Evolutionary conservation across 306 rosid species (phyloP).

Genomic region (Quercus alba): DNA sequence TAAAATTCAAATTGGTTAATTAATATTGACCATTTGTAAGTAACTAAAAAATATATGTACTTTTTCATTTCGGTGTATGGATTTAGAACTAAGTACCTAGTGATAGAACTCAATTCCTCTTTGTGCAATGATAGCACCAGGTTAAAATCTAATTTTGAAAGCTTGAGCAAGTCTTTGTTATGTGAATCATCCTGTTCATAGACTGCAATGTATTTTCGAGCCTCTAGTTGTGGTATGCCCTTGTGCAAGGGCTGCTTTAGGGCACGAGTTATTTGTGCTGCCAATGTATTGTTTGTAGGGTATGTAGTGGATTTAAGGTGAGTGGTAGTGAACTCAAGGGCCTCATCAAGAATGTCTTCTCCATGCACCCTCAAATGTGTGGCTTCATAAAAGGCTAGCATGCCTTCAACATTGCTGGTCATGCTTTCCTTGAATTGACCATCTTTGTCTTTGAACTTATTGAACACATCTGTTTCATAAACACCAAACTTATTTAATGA

Average conservation of each 20-base stretch:
- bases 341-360: conserved; percentile 49
- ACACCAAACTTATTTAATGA: neutral
- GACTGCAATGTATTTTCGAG: conserved; percentile 23
- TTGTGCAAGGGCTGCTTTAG: conserved; percentile 30
- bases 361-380: conserved; percentile 31
- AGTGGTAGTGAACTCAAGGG: conserved; percentile 28
- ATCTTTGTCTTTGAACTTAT: conserved; percentile 27
- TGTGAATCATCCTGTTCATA: conserved; percentile 36
- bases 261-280: too few relatives aligned
- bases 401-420: conserved; percentile 9
- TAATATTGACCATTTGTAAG: neutral
- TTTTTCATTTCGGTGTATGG: neutral
- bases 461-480: conserved; percentile 23
- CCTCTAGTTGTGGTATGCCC: conserved; percentile 31
- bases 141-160: conserved; percentile 54
- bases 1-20: neutral
- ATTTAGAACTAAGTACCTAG: conserved; percentile 12
- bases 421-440: conserved; percentile 30
- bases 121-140: conserved; percentile 34
- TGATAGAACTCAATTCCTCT: conserved; percentile 25
- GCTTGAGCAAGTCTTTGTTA: conserved; percentile 17
- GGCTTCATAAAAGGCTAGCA: conserved; percentile 54
- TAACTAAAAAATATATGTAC: too few relatives aligned
- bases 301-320: too few relatives aligned
- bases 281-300: too few relatives aligned